Evolutionary conservation across 1,139 yeast genomes (phyloP), one percentile per base, ranked within the genome.

Genomic region (Eremothecium gossypii): DNA sequence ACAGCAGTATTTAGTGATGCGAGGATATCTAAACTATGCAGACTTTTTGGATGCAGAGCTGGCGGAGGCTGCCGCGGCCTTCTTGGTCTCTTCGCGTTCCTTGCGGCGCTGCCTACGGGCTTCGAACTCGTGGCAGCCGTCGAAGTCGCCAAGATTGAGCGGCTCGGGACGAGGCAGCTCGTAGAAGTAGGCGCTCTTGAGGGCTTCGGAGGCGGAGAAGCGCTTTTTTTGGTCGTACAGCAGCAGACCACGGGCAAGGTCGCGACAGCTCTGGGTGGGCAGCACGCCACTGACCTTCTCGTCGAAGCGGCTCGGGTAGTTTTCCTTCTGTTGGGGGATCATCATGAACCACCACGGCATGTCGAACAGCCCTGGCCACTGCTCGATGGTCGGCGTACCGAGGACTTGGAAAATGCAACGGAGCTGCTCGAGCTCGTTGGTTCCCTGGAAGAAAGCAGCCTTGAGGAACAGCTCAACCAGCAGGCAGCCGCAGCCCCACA

Each of bases 401-500:
- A 89, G 76, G 1, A 83, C 65, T 44, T 79, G 77, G 58, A 81
- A 86, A 10, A 91, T 85, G 40, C 81, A 76, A 49, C 74, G 71
- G 35, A 91, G 63, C 61, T 91, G 97, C 40, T 84, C 80, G 27
- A 91, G 74, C 56, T 91, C 98, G 60, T 91, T 95, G 39, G 74
- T 73, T 7, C 96, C 97, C 61, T 83, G 93, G 58, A 91, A 91
- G 1, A 82, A 69, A 0, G 98, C 95, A 28, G 66, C 65, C 51
- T 79, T 76, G 2, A 81, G 74, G 58, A 85, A 87, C 35, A 91
- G 63, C 58, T 91, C 98, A 26, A 87, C 73, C 46, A 91, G 67
- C 33, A 91, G 69, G 66, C 98, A 91, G 2, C 98, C 98, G 50
- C 87, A 81, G 0, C 98, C 96, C 98, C 98, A 91, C 49, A 87